Base-by-base conservation (phyloP, 208 protist species). In the Acanthamoeba triangularis region DNA sequence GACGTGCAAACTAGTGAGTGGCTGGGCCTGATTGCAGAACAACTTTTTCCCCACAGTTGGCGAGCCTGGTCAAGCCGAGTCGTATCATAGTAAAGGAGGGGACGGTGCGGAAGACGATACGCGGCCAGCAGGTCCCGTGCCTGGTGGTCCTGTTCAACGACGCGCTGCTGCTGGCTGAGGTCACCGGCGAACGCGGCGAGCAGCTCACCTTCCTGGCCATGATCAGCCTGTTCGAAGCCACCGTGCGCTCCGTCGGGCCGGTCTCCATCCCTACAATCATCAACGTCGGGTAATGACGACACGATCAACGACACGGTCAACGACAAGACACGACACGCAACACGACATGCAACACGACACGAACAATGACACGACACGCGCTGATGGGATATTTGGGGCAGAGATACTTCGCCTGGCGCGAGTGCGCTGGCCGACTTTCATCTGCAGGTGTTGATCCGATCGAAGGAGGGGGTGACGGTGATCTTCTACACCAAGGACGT, bases 131-230 rank as follows among this genome's bases (percentile, higher is more conserved):
- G 44, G 23, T 41, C 37, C 49, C 41, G 30, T 88, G 80, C 80
- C 41, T 88, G 4, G 49, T 88, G 18, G 41, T 88, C 10, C 80
- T 88, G 16, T 88, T 88, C 80, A 88, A 88, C 49, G 80, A 88
- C 28, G 6, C 80, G n/a, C 49, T 88, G 25, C 80, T 88, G 28
- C 28, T 88, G 80, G 52, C 80, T 18, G 52, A 88, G 30, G 41
- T 25, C 28, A 3, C 52, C 28, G 49, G 16, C 23, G 52, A 63
- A 4, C 49, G 33, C 41, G 30, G 41, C 16, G 33, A 82, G 37
- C 33, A 52, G 41, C 72, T 80, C 18, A 33, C 11, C n/a, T 80
- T 80, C 23, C 37, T 80, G 30, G 25, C 35, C 6, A 80, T 80
- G 72, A 80, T 80, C 30, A 80, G 72, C 72, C 72, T 80, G 11